A percentile compares a stretch with the other conserved stretches of the same genome.
Evolutionary conservation across 2,329 filamentous ascomycete genomes (phyloP).

Genomic region (Neocatenulostroma microsporum): DNA sequence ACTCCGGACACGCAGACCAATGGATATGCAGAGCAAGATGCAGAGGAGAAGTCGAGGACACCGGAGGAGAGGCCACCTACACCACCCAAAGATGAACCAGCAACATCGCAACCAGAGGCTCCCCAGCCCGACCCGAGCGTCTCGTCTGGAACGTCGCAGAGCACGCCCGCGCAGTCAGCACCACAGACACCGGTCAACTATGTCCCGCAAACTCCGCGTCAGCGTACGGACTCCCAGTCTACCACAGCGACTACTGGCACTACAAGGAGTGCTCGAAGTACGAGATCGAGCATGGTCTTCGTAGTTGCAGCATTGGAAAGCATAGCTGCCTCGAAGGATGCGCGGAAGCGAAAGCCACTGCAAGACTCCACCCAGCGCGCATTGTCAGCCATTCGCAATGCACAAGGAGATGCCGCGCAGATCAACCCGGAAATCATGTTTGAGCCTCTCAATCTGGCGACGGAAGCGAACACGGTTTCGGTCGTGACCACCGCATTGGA

Average conservation of each 20-base stretch:
- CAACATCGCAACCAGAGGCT: not conserved
- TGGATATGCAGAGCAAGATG: slow-evolving; percentile 7
- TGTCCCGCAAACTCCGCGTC: slow-evolving; percentile 24
- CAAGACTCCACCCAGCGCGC: slow-evolving; percentile 75
- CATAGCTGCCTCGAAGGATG: slow-evolving; percentile 87
- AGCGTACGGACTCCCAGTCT: slow-evolving; percentile 54
- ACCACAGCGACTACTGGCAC: slow-evolving; percentile 41
- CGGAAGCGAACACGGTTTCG: slow-evolving; percentile 74
- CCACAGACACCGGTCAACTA: slow-evolving; percentile 14
- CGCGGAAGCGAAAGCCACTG: slow-evolving; percentile 75
- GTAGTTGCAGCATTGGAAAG: slow-evolving; percentile 87
- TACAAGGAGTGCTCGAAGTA: slow-evolving; percentile 43
- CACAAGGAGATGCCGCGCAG: slow-evolving; percentile 63
- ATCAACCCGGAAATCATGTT: slow-evolving; percentile 91
- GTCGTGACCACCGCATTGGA: slow-evolving; percentile 87
- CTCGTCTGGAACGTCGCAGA: not conserved
- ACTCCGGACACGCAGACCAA: slow-evolving; percentile 2
- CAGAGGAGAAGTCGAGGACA: slow-evolving; percentile 6
- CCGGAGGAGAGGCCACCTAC: slow-evolving; percentile 5
- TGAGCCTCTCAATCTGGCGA: slow-evolving; percentile 79
- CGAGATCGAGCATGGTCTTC: slow-evolving; percentile 90
- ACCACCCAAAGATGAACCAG: slow-evolving; percentile 6
- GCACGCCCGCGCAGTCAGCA: slow-evolving; percentile 4
- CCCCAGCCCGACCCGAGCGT: not conserved
- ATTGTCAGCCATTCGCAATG: slow-evolving; percentile 69